Conservation (phyloP, 257 asterid genomes). For the Lavandula angustifolia region DNA sequence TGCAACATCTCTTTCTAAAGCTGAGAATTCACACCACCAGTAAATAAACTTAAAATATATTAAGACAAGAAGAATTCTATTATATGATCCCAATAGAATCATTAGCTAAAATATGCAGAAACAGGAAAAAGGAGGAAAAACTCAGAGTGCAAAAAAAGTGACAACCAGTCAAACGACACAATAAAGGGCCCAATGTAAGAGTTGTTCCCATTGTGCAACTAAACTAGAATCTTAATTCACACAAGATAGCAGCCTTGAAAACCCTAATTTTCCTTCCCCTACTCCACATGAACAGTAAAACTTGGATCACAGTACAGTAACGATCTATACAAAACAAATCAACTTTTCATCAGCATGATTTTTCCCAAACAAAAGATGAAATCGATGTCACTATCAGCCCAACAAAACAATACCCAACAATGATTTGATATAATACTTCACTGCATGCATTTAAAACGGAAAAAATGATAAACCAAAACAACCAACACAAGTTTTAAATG, state of each 20-base stretch:
- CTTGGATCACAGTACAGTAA: slow-evolving; percentile 18
- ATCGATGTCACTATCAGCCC: slow-evolving; percentile 34
- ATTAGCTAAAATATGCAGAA: not conserved
- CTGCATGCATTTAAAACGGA: slow-evolving; percentile 34
- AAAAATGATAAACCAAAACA: slow-evolving; percentile 19
- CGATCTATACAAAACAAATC: slow-evolving; percentile 21
- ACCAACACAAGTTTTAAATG: slow-evolving; percentile 14
- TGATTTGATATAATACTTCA: slow-evolving; percentile 26
- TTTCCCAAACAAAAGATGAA: not conserved
- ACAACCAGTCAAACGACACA: slow-evolving; percentile 14
- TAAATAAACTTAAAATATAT: not conserved
- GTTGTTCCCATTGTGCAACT: slow-evolving; percentile 14
- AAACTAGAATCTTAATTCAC: slow-evolving; percentile 6
- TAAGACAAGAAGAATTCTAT: not conserved
- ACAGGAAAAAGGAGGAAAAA: slow-evolving; percentile 6
- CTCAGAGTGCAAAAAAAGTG: slow-evolving; percentile 1
- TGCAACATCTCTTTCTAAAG: slow-evolving; percentile 1
- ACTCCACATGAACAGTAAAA: slow-evolving; percentile 24
- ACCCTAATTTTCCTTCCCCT: slow-evolving; percentile 29
- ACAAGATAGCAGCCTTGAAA: slow-evolving; percentile 8
- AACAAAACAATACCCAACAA: slow-evolving; percentile 24
- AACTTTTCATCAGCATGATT: slow-evolving; percentile 27
- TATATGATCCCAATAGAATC: not conserved
- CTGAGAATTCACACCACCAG: slow-evolving; percentile 19
- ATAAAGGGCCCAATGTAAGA: slow-evolving; percentile 4